Evolutionary conservation across 2,329 filamentous ascomycete species (phyloP).

Genomic region (Alternaria sp.): DNA sequence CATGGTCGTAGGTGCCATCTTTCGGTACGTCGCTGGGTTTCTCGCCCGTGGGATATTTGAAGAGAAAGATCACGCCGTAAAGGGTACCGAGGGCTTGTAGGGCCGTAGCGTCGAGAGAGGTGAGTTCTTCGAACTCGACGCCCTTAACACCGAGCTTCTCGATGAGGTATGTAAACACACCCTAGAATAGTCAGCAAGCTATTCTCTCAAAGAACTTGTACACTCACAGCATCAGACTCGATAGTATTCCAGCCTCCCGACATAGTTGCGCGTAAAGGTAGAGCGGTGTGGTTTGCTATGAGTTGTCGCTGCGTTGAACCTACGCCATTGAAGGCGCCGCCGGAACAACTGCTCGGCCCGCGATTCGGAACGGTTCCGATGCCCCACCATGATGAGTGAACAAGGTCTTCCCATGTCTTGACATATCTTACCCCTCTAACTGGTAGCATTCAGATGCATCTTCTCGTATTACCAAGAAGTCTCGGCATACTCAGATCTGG

Average conservation of each 20-base stretch:
- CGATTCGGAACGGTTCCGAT: conserved; percentile 29
- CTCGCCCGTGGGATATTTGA: conserved; percentile 87
- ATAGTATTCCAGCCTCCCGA: conserved; percentile 34
- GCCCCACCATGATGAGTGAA: neutral
- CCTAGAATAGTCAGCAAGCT: conserved; percentile 59
- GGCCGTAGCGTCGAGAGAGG: conserved; percentile 81
- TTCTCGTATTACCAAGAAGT: neutral
- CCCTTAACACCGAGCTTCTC: conserved; percentile 90
- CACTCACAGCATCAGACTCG: conserved; percentile 75
- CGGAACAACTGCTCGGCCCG: conserved; percentile 26
- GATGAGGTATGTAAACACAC: conserved; percentile 96
- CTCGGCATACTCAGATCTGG: neutral
- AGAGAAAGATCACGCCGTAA: conserved; percentile 98
- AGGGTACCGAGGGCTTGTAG: conserved; percentile 69
- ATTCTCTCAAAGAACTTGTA: neutral
- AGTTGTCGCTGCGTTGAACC: conserved; percentile 19
- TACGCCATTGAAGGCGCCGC: conserved; percentile 25
- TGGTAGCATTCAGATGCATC: neutral
- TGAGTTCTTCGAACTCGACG: conserved; percentile 96
- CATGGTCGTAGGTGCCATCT: conserved; percentile 83
- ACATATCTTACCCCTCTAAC: neutral
- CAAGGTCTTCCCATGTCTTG: neutral
- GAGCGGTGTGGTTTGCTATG: conserved; percentile 8
- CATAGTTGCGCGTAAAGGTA: conserved; percentile 15
- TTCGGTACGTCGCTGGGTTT: conserved; percentile 71